Evolutionary conservation across 2,329 filamentous ascomycete genomes (phyloP), one percentile per base, ranked within the genome.

Genomic region (Pseudocercospora cruenta): DNA sequence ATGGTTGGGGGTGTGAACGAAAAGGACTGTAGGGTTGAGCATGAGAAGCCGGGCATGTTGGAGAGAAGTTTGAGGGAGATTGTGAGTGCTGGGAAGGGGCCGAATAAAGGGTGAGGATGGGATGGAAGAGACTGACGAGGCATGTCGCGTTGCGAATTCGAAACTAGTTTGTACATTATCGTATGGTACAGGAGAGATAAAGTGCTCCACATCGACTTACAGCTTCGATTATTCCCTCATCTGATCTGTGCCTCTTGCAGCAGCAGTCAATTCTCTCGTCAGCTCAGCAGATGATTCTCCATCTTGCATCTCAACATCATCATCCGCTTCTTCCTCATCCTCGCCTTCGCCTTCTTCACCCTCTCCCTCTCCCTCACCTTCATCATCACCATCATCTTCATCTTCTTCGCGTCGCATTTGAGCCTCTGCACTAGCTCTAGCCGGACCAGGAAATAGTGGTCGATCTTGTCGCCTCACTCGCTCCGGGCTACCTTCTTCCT

Each of bases 371-470:
- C 81, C 33, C 33, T 39, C 36, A 12, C 84, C 76, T 70, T 85
- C 83, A 62, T 82, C 84, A 2, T 85, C 74, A 73, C 86, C 84
- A 65, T 81, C 84, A 65, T 85, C 84, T 63, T 84, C 83, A 68
- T 85, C 84, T 28, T 67, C 64, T 33, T 65, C 63, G 10, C 36
- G 39, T 12, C 57, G 62, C 8, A 62, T 70, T 24, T 57, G 51
- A 14, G 68, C 68, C 19, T 69, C 66, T 39, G 39, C 26, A n/a
- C 54, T 22, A 21, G 16, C 28, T 14, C n/a, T 58, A 8, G 16
- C 16, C 9, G 22, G 31, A 21, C 28, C 28, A 36, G 58, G 58
- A 16, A 60, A 60, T 3, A 19, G 47, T 21, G 24, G 39, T 7
- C 58, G 14, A 19, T 19, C 28, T 22, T 19, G n/a, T 22, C 54